These are phyloP conservation scores for Mycena belliarum DNA, from an alignment of 768 basidiomycete species.

Conservation along the genomic window DNA sequence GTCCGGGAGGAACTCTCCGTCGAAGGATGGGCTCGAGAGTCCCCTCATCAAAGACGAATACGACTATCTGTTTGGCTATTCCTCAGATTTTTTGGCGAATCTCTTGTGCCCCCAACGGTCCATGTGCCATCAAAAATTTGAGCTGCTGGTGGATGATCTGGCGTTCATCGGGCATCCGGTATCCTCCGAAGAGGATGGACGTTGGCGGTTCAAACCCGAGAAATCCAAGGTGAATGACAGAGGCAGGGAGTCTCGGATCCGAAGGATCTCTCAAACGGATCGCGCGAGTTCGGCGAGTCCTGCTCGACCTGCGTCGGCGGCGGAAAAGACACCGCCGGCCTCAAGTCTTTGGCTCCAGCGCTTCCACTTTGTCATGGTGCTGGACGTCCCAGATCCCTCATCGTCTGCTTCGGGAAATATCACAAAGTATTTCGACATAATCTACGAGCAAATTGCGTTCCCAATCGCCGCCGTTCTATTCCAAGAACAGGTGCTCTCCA, in stretches of 20 bases:
- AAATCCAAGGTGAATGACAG: conserved; percentile 50
- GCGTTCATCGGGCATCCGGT: conserved; percentile 96
- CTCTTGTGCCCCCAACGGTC: conserved; percentile 76
- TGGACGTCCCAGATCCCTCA: conserved; percentile 89
- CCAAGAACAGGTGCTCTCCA: conserved; percentile 84
- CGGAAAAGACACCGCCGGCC: conserved; percentile 32
- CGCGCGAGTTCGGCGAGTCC: conserved; percentile 32
- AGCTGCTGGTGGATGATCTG: conserved; percentile 87
- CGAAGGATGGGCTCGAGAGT: conserved; percentile 41
- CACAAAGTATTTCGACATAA: conserved; percentile 77
- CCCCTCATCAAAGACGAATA: conserved; percentile 48
- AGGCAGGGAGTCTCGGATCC: conserved; percentile 57
- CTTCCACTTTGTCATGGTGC: conserved; percentile 85
- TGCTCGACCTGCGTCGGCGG: conserved; percentile 30
- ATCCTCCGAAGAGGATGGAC: conserved; percentile 69
- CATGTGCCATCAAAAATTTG: conserved; percentile 93
- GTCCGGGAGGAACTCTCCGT: conserved; percentile 55
- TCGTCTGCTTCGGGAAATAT: conserved; percentile 79
- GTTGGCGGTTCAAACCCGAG: conserved; percentile 75
- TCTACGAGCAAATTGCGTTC: conserved; percentile 89
- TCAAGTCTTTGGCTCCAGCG: conserved; percentile 60
- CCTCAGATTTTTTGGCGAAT: conserved; percentile 76
- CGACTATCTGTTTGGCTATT: conserved; percentile 76
- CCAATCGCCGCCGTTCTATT: conserved; percentile 90
- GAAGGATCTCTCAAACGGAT: conserved; percentile 30